Evolutionary conservation across 2,329 filamentous ascomycete species (phyloP), one percentile per base, ranked within the genome.

Genomic region (Pseudopithomyces chartarum): DNA sequence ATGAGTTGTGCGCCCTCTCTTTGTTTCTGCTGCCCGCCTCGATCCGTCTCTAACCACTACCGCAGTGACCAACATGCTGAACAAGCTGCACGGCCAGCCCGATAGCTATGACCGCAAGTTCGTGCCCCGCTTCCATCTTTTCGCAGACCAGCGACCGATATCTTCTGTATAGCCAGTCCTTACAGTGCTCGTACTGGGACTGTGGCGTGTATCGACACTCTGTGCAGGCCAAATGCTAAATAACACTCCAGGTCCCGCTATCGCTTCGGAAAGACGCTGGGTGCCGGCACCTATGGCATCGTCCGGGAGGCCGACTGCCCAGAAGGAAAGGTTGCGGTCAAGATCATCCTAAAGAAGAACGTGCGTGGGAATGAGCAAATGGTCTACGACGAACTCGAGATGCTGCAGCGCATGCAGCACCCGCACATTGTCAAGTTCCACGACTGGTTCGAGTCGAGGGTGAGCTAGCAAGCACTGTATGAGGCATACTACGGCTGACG

Each of bases 301-400:
- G 95, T 99, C 71, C 88, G 95, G 69, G 95, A 99, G 80, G 95
- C 95, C 58, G 92, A 97, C 60, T 86, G 91, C 66, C 87, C 89
- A 40, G 84, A 85, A 19, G 91, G 92, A 76, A 90, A 97, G 82
- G 93, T 96, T 59, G 95, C 95, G 39, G 86, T 99, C 78, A 99
- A 99, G 84, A 98, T 99, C 76, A 99, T 99, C 77, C 82, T 98
- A 72, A 99, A 99, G 86, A 97, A 97, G 83, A 98, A 97, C 79
- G 94, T 99, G 75, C 96, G 93, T 77, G 94, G 93, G 63, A 98
- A 98, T 70, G 95, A 99, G 82, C 87, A 90, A 76, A 99, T 99
- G 95, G 95, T 99, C 39, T 95, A 96, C 76, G 95, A 99, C 76
- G 95, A 99, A 81, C 84, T 99, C 69, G 86, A 92, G 65, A 92